Conservation (phyloP, 1,139 yeast species). For the Suhomyces chickasaworum region DNA sequence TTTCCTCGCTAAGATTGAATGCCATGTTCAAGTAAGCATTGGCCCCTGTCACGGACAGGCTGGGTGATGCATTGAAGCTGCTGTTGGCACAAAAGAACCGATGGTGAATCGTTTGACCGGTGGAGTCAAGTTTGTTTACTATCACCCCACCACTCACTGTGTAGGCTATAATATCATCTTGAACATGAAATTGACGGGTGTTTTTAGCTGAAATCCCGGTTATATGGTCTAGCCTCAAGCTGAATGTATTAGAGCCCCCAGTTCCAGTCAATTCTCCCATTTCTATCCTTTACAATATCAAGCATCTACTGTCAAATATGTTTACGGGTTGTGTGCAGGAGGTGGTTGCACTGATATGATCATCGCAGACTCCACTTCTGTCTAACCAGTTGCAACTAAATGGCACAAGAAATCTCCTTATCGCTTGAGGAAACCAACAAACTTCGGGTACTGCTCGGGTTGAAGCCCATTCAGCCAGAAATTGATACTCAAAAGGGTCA, state of each 20-base stretch:
- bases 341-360: background rate
- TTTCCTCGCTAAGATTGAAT: constrained; percentile 7
- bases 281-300: background rate
- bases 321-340: constrained; percentile 3
- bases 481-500: background rate
- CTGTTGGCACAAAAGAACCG: constrained; percentile 55
- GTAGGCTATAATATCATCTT: constrained; percentile 52
- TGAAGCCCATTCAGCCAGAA: constrained; percentile 18
- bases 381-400: constrained; percentile 1
- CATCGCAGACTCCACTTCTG: background rate
- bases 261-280: constrained; percentile 8
- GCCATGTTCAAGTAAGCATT: constrained; percentile 38
- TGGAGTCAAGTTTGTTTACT: constrained; percentile 36
- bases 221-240: constrained; percentile 24
- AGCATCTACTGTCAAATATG: constrained; percentile 1
- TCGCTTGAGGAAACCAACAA: constrained; percentile 43
- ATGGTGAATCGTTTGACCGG: constrained; percentile 30
- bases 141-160: constrained; percentile 73
- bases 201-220: constrained; percentile 36
- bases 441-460: constrained; percentile 41
- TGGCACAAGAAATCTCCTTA: constrained; percentile 30
- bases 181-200: constrained; percentile 39
- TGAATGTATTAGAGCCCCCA: constrained; percentile 2
- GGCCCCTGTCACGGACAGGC: constrained; percentile 20
- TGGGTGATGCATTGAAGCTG: constrained; percentile 7